Evolutionary conservation across 352 stramenopile species (phyloP).

Genomic region (Peronospora farinosa): DNA sequence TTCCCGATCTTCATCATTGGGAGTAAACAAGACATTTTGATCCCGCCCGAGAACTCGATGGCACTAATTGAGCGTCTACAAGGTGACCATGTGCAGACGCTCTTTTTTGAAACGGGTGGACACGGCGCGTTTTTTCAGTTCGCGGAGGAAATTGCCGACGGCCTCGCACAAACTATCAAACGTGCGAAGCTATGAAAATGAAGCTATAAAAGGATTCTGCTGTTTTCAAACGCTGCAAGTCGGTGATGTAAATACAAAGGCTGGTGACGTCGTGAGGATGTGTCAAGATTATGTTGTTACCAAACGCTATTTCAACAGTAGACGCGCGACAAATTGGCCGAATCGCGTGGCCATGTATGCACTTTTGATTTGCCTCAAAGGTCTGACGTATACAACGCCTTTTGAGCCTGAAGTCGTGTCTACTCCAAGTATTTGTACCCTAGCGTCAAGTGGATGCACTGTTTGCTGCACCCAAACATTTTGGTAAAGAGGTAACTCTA

Average conservation of each 20-base stretch:
- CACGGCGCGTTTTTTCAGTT: slow-evolving; percentile 35
- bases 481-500: slow-evolving; percentile 18
- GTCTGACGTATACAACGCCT: slow-evolving; percentile 8
- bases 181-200: slow-evolving; percentile 22
- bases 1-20: slow-evolving; percentile 52
- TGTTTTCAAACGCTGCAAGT: not conserved
- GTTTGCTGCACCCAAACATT: slow-evolving; percentile 39
- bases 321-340: slow-evolving; percentile 15
- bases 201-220: not conserved
- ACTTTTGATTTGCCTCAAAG: slow-evolving; percentile 16
- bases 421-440: slow-evolving; percentile 27
- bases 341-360: slow-evolving; percentile 20
- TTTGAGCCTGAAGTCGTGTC: slow-evolving; percentile 23
- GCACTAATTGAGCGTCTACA: slow-evolving; percentile 25
- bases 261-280: no score
- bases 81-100: slow-evolving; percentile 22
- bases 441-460: slow-evolving; percentile 49
- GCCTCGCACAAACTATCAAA: slow-evolving; percentile 25
- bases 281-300: slow-evolving; percentile 1
- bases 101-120: slow-evolving; percentile 33
- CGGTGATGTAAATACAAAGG: not conserved
- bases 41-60: slow-evolving; percentile 33
- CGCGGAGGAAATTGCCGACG: slow-evolving; percentile 30
- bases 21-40: slow-evolving; percentile 40
- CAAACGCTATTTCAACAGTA: not conserved